Conservation (phyloP, 495 filamentous ascomycete species). For the Diplogelasinospora grovesii region DNA sequence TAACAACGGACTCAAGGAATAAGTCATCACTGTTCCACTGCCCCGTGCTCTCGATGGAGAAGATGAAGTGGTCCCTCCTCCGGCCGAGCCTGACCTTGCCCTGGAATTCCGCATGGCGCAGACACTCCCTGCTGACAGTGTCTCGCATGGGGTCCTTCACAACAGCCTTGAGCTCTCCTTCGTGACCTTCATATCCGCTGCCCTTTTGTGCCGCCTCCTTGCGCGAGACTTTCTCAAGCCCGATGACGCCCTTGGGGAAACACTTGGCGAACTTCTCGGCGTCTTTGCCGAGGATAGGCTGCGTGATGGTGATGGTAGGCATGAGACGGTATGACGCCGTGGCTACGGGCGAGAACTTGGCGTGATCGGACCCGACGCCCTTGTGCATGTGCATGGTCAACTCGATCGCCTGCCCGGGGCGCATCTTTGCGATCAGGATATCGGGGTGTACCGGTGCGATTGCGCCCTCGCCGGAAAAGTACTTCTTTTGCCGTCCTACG, state of each 20-base stretch:
- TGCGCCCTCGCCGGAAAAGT: conserved; percentile 58
- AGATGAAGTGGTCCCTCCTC: conserved; percentile 93
- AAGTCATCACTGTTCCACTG: conserved; percentile 87
- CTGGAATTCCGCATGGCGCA: conserved; percentile 89
- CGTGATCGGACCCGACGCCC: conserved; percentile 89
- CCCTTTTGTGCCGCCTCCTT: conserved; percentile 55
- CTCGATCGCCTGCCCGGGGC: conserved; percentile 81
- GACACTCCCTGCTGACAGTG: conserved; percentile 86
- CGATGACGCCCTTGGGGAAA: conserved; percentile 87
- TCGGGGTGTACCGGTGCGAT: conserved; percentile 79
- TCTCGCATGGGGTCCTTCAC: conserved; percentile 79
- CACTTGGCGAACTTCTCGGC: conserved; percentile 86
- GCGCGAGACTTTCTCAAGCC: conserved; percentile 60
- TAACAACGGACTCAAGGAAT: conserved; percentile 79
- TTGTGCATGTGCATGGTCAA: conserved; percentile 85
- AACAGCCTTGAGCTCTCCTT: conserved; percentile 74
- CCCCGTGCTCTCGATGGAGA: conserved; percentile 86
- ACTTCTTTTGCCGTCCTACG: conserved; percentile 62
- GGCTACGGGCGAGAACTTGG: conserved; percentile 95
- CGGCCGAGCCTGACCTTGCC: conserved; percentile 91
- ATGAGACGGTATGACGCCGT: conserved; percentile 88
- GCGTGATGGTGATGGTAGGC: conserved; percentile 73
- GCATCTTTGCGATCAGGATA: conserved; percentile 89
- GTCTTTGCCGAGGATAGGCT: conserved; percentile 77
- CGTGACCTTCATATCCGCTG: conserved; percentile 65